A percentile compares a stretch with the other conserved stretches of the same genome.
These are phyloP conservation scores for Penicillium atrosanguineum DNA, from an alignment of 495 filamentous ascomycete species.

Conservation along the genomic window DNA sequence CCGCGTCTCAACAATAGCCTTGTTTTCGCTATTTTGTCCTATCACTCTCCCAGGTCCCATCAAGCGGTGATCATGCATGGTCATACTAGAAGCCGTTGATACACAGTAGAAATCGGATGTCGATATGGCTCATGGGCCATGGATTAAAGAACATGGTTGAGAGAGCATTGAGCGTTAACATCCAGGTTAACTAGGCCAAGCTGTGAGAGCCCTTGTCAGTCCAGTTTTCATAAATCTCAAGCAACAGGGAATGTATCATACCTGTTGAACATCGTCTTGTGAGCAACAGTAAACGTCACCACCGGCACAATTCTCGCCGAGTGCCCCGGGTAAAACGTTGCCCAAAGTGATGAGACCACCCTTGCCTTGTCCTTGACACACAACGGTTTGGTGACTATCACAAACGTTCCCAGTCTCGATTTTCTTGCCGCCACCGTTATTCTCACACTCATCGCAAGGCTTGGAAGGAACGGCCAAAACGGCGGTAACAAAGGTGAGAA, in stretches of 20 bases:
- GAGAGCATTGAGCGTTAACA: slow-evolving; percentile 12
- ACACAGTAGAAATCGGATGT: too few relatives aligned
- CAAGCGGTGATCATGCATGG: too few relatives aligned
- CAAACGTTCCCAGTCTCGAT: slow-evolving; percentile 2
- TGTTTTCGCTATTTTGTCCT: too few relatives aligned
- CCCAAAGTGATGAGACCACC: slow-evolving; percentile 15
- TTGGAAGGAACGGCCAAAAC: not conserved
- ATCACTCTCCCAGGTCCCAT: too few relatives aligned
- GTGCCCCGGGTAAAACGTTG: slow-evolving; percentile 12
- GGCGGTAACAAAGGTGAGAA: not conserved
- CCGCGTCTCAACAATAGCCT: too few relatives aligned
- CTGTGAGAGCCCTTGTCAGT: not conserved
- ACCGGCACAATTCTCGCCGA: slow-evolving; percentile 13
- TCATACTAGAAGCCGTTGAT: too few relatives aligned
- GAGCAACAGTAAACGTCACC: slow-evolving; percentile 20
- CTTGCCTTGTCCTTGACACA: slow-evolving; percentile 16
- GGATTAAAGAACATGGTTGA: slow-evolving; percentile 9
- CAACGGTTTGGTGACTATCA: slow-evolving; percentile 9
- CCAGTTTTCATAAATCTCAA: not conserved
- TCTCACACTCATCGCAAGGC: not conserved
- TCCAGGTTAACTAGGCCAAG: slow-evolving; percentile 11
- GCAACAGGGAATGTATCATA: not conserved
- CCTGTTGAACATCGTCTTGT: slow-evolving; percentile 8
- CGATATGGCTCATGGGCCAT: too few relatives aligned
- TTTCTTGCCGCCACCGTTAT: too few relatives aligned